Evolutionary conservation across 345 rosid species (phyloP).

Genomic region (Eucalyptus sp.): DNA sequence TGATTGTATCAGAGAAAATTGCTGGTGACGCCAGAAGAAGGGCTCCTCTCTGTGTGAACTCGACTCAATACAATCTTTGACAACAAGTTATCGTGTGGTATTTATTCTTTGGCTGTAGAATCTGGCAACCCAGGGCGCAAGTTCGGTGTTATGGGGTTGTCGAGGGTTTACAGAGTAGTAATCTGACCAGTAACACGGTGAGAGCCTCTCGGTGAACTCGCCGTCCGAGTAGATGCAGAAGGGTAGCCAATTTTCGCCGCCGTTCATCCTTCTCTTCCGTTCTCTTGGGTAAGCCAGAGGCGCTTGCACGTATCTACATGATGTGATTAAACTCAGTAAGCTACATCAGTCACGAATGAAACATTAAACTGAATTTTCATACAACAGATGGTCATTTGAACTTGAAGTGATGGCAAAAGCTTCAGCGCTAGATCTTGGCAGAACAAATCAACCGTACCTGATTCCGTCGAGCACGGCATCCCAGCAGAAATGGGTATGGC

Average conservation of each 20-base stretch:
- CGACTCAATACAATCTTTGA: background rate
- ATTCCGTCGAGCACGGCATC: slow-evolving; percentile 50
- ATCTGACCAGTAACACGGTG: slow-evolving; percentile 59
- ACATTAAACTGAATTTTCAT: background rate
- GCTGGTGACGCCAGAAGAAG: background rate
- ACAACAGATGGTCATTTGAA: background rate
- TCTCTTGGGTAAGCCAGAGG: slow-evolving; percentile 66
- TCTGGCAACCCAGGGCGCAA: slow-evolving; percentile 59
- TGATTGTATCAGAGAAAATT: background rate
- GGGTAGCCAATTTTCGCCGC: slow-evolving; percentile 50
- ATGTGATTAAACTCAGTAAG: background rate
- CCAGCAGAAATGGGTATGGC: slow-evolving; percentile 79
- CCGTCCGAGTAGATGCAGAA: slow-evolving; percentile 35
- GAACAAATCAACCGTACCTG: slow-evolving; percentile 18
- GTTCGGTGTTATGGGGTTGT: slow-evolving; percentile 27
- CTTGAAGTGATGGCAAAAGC: background rate
- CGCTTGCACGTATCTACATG: slow-evolving; percentile 48
- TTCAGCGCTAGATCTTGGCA: background rate
- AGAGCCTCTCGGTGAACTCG: slow-evolving; percentile 15
- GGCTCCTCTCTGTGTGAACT: background rate
- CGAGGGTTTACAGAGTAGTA: slow-evolving; percentile 40
- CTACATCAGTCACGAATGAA: background rate
- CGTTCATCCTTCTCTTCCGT: slow-evolving; percentile 51
- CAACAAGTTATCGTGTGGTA: background rate
- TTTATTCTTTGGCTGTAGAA: slow-evolving; percentile 10